Conservation (phyloP, 164 flowering plant genomes). For the Magnolia changhungtana region DNA sequence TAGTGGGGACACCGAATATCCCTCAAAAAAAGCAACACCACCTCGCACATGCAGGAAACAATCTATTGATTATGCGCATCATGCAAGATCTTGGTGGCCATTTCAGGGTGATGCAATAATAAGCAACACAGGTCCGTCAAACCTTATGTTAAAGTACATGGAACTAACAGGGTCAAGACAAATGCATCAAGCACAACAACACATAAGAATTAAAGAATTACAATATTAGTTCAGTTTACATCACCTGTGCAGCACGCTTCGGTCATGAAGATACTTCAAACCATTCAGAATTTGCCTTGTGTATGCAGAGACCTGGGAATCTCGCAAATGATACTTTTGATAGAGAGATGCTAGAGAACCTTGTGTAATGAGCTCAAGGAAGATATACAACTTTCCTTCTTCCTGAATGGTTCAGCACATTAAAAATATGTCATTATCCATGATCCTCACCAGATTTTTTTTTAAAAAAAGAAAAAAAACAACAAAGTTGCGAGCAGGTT, state of each 20-base stretch:
- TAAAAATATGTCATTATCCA: background rate
- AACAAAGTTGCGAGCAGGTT: background rate
- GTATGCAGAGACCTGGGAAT: slow-evolving; percentile 77
- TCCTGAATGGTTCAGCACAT: slow-evolving; percentile 46
- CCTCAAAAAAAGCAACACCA: background rate
- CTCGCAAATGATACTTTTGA: slow-evolving; percentile 55
- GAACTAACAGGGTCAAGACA: background rate
- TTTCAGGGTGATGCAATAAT: background rate
- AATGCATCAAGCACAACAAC: background rate
- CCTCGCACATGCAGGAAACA: background rate
- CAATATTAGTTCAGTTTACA: background rate
- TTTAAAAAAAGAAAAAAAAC: no score
- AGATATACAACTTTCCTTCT: slow-evolving; percentile 73
- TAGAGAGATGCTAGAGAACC: slow-evolving; percentile 79
- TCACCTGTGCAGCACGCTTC: slow-evolving; percentile 83
- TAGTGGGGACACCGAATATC: background rate
- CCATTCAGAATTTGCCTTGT: slow-evolving; percentile 90
- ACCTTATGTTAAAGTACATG: background rate
- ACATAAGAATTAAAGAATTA: background rate
- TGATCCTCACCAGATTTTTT: background rate
- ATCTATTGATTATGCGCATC: background rate
- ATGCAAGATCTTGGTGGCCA: background rate
- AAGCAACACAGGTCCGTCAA: background rate
- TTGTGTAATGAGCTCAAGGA: slow-evolving; percentile 83
- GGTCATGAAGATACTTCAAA: slow-evolving; percentile 90